These are phyloP conservation scores for Teratosphaeria gauchensis DNA, from an alignment of 2,329 filamentous ascomycete species.

Conservation along the genomic window DNA sequence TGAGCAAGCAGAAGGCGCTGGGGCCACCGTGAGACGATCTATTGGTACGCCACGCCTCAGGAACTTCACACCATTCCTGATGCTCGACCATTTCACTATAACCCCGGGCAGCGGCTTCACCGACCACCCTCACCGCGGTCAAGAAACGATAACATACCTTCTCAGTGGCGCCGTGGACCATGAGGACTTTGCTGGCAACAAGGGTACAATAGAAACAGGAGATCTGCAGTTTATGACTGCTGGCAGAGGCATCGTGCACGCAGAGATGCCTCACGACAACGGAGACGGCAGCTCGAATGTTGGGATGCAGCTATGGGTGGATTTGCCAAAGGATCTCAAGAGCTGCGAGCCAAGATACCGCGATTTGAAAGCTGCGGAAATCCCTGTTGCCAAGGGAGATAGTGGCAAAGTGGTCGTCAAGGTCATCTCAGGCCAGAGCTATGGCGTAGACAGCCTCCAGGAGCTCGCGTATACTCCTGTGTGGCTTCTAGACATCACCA, in stretches of 20 bases:
- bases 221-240: constrained; percentile 98
- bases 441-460: constrained; percentile 76
- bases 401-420: constrained; percentile 69
- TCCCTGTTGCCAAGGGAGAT: constrained; percentile 64
- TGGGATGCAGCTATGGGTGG: constrained; percentile 92
- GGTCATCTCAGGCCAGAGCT: constrained; percentile 77
- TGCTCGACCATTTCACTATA: constrained; percentile 85
- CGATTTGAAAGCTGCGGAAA: constrained; percentile 68
- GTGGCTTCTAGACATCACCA: constrained; percentile 81
- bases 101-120: constrained; percentile 77
- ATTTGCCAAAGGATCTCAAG: constrained; percentile 74
- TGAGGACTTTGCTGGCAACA: constrained; percentile 82
- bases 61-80: constrained; percentile 86
- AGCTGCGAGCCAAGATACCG: constrained; percentile 85
- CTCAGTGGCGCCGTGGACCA: constrained; percentile 80
- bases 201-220: constrained; percentile 73
- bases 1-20: constrained; percentile 80
- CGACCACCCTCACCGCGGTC: constrained; percentile 69
- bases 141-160: constrained; percentile 86
- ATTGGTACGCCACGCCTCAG: constrained; percentile 75
- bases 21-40: constrained; percentile 75
- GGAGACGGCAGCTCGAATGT: constrained; percentile 66
- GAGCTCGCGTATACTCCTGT: constrained; percentile 94
- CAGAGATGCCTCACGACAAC: constrained; percentile 78
- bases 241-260: constrained; percentile 82